Conservation (phyloP, 352 stramenopile species). For the Thraustochytrium sp. region DNA sequence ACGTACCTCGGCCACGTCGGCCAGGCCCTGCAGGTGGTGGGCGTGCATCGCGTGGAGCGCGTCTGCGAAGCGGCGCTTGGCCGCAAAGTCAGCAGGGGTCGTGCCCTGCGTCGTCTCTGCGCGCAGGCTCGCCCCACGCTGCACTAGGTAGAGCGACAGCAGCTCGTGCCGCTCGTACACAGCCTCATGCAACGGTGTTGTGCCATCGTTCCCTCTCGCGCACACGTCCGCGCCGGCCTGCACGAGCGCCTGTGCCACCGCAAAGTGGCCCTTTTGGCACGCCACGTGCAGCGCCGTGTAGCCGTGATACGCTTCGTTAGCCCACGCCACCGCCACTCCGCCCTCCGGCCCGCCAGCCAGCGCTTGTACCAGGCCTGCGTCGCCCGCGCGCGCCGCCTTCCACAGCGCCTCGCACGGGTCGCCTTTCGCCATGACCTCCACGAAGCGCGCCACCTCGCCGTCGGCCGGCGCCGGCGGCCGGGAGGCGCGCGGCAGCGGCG, state of each 20-base stretch:
- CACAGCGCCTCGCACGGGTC: constrained; percentile 14
- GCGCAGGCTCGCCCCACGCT: not conserved
- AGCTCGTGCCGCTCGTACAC: constrained; percentile 31
- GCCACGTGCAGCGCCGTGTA: constrained; percentile 41
- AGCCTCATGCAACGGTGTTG: constrained; percentile 26
- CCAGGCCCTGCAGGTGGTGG: not conserved
- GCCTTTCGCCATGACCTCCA: constrained; percentile 14
- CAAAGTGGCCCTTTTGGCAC: constrained; percentile 27
- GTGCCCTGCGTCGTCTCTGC: not conserved
- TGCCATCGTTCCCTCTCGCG: not conserved
- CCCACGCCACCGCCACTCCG: not conserved
- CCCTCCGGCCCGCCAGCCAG: not conserved
- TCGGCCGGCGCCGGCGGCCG: not conserved
- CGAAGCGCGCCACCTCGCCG: not conserved
- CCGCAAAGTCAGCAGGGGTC: not conserved
- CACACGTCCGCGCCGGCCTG: not conserved
- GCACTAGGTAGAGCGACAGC: not conserved
- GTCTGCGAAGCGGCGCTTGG: not conserved
- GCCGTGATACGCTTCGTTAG: constrained; percentile 6
- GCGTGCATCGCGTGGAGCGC: not conserved
- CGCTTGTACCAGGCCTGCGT: not conserved
- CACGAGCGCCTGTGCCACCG: not conserved
- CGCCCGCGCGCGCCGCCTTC: constrained; percentile 15
- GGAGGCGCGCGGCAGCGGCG: not conserved
- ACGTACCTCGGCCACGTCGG: not conserved